phyloP scores from a whole-genome alignment of 495 filamentous ascomycete genomes.

The Pseudevernia furfuracea region DNA sequence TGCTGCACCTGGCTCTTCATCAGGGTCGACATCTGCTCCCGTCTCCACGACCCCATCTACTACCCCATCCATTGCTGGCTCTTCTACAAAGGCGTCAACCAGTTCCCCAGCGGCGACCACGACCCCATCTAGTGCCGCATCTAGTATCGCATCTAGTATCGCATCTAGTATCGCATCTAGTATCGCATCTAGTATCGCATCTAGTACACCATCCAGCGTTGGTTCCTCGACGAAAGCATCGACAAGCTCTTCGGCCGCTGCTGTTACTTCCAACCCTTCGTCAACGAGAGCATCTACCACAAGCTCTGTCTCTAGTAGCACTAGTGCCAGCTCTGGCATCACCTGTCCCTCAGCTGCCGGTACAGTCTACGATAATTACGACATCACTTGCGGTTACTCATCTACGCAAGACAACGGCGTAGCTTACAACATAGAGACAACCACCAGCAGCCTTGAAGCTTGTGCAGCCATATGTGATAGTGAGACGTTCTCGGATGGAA shows the following conservation, averaged over 20 bases:
- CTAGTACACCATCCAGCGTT: too few species aligned
- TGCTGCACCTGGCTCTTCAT: neutral
- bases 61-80: neutral
- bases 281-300: neutral
- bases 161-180: too few species aligned
- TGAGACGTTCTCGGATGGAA: neutral
- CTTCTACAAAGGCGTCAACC: neutral
- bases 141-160: too few species aligned
- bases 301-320: neutral
- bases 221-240: too few species aligned
- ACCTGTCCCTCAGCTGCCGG: neutral
- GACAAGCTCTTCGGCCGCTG: neutral
- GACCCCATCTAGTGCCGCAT: too few species aligned
- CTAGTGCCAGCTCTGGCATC: neutral
- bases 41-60: neutral
- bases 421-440: neutral
- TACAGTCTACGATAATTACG: slow-evolving; percentile 2
- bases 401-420: neutral
- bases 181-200: too few species aligned
- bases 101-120: neutral
- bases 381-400: neutral
- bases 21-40: neutral
- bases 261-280: neutral
- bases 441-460: neutral
- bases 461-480: neutral